phyloP scores from a whole-genome alignment of 2,329 filamentous ascomycete genomes.

The Xylariaceae sp. region DNA sequence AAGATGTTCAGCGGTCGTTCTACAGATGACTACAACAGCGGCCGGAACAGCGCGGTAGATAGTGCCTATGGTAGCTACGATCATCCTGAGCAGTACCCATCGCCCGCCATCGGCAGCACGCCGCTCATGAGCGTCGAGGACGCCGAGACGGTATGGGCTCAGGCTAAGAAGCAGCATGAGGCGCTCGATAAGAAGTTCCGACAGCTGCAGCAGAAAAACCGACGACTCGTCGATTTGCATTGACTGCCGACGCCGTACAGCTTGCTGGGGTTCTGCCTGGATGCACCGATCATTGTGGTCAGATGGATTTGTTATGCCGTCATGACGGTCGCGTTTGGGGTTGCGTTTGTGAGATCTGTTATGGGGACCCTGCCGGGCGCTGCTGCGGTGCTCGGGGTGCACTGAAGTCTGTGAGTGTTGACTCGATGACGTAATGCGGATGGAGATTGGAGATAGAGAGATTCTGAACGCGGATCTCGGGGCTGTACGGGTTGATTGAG shows the following conservation, averaged over 20 bases:
- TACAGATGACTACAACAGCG: conserved; percentile 22
- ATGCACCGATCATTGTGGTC: conserved; percentile 14
- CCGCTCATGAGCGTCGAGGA: conserved; percentile 62
- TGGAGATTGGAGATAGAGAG: too few species aligned
- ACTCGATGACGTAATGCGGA: too few species aligned
- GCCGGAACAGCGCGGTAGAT: conserved; percentile 15
- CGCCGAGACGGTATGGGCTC: conserved; percentile 53
- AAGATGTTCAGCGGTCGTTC: conserved; percentile 26
- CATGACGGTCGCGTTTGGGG: conserved; percentile 14
- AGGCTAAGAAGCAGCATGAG: conserved; percentile 34
- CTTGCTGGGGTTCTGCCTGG: conserved; percentile 10
- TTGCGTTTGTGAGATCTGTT: conserved; percentile 16
- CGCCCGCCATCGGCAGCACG: conserved; percentile 44
- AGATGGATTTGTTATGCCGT: conserved; percentile 16
- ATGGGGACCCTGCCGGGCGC: conserved; percentile 11
- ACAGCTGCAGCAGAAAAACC: conserved; percentile 30
- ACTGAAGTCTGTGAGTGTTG: background rate
- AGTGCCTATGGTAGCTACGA: conserved; percentile 31
- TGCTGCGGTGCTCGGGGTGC: conserved; percentile 12
- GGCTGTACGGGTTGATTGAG: too few species aligned
- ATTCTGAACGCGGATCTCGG: too few species aligned
- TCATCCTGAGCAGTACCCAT: conserved; percentile 23
- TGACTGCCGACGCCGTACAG: conserved; percentile 23
- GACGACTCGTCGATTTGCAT: conserved; percentile 30
- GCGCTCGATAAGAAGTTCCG: conserved; percentile 34